A percentile compares a stretch with the other conserved stretches of the same genome.
phyloP scores from a whole-genome alignment of 257 asterid genomes.

The Anisodus tanguticus region DNA sequence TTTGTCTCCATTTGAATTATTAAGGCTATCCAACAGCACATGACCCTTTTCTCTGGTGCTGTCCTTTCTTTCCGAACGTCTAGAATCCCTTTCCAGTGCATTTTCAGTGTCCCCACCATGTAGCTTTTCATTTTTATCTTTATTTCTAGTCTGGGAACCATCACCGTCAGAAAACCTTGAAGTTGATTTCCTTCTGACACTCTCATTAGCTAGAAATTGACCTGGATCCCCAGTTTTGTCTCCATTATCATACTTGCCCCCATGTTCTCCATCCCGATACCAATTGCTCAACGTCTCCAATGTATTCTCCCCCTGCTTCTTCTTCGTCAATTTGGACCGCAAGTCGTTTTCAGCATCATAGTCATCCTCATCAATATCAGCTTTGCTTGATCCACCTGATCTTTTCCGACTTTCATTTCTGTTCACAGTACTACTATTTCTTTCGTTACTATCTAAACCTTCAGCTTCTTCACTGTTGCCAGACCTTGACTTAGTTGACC shows the following conservation, averaged over 20 bases:
- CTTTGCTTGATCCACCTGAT: conserved; percentile 58
- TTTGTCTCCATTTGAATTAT: conserved; percentile 57
- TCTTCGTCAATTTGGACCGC: conserved; percentile 65
- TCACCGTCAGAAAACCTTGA: conserved; percentile 57
- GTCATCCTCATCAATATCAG: conserved; percentile 76
- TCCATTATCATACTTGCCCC: conserved; percentile 56
- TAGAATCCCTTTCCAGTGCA: conserved; percentile 50
- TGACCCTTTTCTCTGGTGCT: conserved; percentile 55
- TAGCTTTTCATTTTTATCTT: conserved; percentile 35
- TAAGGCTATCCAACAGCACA: conserved; percentile 53
- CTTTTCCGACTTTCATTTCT: conserved; percentile 81
- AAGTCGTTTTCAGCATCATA: conserved; percentile 63
- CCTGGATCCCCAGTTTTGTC: conserved; percentile 63
- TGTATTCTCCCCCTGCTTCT: conserved; percentile 68
- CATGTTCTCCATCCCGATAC: conserved; percentile 88
- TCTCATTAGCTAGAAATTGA: conserved; percentile 55
- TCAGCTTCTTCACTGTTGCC: conserved; percentile 65
- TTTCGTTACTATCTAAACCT: conserved; percentile 62
- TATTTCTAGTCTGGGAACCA: conserved; percentile 35
- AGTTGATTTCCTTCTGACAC: conserved; percentile 54
- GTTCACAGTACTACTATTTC: conserved; percentile 59
- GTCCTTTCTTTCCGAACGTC: conserved; percentile 61
- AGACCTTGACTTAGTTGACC: conserved; percentile 59
- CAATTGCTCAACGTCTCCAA: conserved; percentile 81
- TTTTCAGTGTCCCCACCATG: conserved; percentile 52